Evolutionary conservation across 2,329 filamentous ascomycete species (phyloP).

Genomic region (Aspergillus viridinutans): DNA sequence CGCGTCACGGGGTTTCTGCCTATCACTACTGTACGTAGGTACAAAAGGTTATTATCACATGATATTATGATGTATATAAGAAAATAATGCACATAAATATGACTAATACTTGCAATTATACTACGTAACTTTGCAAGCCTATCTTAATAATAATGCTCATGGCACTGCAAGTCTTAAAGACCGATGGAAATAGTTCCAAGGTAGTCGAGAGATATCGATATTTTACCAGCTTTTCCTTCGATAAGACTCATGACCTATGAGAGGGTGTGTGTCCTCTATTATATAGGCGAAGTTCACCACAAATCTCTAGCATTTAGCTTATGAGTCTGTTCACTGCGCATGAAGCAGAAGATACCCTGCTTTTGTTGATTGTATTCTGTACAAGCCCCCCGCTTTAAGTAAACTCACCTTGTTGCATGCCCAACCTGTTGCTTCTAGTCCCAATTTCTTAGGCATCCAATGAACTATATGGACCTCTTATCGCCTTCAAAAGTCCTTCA

Average conservation of each 20-base stretch:
- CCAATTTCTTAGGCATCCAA: constrained; percentile 11
- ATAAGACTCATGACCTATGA: no score
- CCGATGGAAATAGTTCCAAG: no score
- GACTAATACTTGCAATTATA: neutral
- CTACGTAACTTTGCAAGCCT: neutral
- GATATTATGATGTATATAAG: neutral
- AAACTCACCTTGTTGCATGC: constrained; percentile 4
- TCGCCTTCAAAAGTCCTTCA: no score
- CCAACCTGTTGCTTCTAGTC: constrained; percentile 8
- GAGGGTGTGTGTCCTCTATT: no score
- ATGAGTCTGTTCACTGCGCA: no score
- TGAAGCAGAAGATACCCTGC: neutral
- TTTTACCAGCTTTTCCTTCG: no score
- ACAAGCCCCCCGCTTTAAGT: neutral
- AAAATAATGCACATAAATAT: neutral
- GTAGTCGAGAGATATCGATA: no score
- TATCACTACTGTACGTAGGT: constrained; percentile 1
- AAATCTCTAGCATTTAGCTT: no score
- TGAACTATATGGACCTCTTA: neutral
- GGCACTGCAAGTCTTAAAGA: no score
- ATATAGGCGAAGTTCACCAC: no score
- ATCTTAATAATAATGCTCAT: no score
- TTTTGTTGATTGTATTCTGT: neutral
- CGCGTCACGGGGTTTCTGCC: constrained; percentile 30
- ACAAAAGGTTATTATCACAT: constrained; percentile 8